phyloP scores from a whole-genome alignment of 116 monocot genomes.

The Iris pallida region DNA sequence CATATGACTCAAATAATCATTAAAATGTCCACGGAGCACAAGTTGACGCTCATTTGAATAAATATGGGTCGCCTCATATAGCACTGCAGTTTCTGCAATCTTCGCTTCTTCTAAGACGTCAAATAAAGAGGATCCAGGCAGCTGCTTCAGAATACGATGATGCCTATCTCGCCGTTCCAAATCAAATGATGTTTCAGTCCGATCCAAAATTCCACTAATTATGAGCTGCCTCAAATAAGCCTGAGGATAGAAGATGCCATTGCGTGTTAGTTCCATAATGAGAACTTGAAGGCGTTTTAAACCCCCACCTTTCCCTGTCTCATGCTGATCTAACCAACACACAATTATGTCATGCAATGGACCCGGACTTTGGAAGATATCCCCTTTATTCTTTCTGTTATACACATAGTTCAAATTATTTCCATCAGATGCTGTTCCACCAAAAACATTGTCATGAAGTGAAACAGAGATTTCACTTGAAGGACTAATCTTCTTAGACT shows the following conservation, averaged over 20 bases:
- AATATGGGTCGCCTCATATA: slow-evolving; percentile 45
- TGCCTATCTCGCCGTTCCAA: slow-evolving; percentile 70
- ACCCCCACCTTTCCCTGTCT: slow-evolving; percentile 46
- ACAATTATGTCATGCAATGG: slow-evolving; percentile 93
- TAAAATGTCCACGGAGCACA: slow-evolving; percentile 51
- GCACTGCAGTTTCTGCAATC: slow-evolving; percentile 30
- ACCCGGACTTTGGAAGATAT: slow-evolving; percentile 71
- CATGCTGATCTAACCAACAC: slow-evolving; percentile 98
- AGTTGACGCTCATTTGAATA: slow-evolving; percentile 87
- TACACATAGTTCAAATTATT: slow-evolving; percentile 23
- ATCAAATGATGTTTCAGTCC: slow-evolving; percentile 41
- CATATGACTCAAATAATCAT: slow-evolving; percentile 19
- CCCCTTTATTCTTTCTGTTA: slow-evolving; percentile 23
- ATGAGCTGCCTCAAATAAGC: slow-evolving; percentile 91
- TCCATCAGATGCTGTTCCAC: slow-evolving; percentile 17
- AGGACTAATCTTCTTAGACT: slow-evolving; percentile 20
- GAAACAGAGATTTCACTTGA: slow-evolving; percentile 21
- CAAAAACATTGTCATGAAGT: slow-evolving; percentile 33
- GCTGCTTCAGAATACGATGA: slow-evolving; percentile 68
- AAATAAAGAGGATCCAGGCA: slow-evolving; percentile 71
- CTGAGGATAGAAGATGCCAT: slow-evolving; percentile 86
- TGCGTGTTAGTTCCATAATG: slow-evolving; percentile 69
- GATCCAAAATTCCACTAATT: slow-evolving; percentile 90
- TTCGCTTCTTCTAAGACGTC: slow-evolving; percentile 74
- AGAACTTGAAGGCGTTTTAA: slow-evolving; percentile 68